These are phyloP conservation scores for Colletotrichum sp. DNA, from an alignment of 2,329 filamentous ascomycete genomes.

Conservation along the genomic window DNA sequence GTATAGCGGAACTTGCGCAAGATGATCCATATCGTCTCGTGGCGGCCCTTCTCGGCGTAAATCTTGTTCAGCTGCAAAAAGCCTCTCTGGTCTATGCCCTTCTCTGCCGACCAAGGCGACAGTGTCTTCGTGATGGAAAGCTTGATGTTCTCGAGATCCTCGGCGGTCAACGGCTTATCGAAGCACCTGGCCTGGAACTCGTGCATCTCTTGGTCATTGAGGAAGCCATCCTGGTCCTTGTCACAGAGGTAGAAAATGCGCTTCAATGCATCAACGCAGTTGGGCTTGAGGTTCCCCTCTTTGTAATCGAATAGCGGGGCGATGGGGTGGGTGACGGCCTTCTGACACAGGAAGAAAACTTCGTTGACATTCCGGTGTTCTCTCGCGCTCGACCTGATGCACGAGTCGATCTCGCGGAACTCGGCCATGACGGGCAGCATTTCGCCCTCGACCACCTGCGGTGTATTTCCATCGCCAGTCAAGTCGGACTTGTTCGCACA, in stretches of 20 bases:
- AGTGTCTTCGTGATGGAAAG: conserved; percentile 76
- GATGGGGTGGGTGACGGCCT: conserved; percentile 96
- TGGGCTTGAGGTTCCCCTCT: conserved; percentile 85
- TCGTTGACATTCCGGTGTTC: conserved; percentile 95
- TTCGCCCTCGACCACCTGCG: conserved; percentile 92
- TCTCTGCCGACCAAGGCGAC: conserved; percentile 65
- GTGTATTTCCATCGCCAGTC: conserved; percentile 72
- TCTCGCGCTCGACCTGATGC: conserved; percentile 90
- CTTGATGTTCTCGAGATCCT: conserved; percentile 92
- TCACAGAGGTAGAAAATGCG: conserved; percentile 96
- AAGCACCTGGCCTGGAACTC: conserved; percentile 94
- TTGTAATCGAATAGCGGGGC: conserved; percentile 97
- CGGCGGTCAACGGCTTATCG: conserved; percentile 79
- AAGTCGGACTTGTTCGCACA: conserved; percentile 98
- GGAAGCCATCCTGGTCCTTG: conserved; percentile 91
- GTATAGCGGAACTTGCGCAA: conserved; percentile 95
- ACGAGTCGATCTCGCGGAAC: conserved; percentile 98
- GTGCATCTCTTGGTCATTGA: conserved; percentile 89
- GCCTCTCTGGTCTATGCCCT: conserved; percentile 80
- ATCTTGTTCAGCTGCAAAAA: conserved; percentile 94
- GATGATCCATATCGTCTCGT: conserved; percentile 99
- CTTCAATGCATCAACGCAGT: conserved; percentile 83
- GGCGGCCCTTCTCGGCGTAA: conserved; percentile 95
- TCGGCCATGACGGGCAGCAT: conserved; percentile 98
- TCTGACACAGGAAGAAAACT: conserved; percentile 97